phyloP scores from a whole-genome alignment of 2,329 filamentous ascomycete genomes.

The Pseudogymnoascus sp. region DNA sequence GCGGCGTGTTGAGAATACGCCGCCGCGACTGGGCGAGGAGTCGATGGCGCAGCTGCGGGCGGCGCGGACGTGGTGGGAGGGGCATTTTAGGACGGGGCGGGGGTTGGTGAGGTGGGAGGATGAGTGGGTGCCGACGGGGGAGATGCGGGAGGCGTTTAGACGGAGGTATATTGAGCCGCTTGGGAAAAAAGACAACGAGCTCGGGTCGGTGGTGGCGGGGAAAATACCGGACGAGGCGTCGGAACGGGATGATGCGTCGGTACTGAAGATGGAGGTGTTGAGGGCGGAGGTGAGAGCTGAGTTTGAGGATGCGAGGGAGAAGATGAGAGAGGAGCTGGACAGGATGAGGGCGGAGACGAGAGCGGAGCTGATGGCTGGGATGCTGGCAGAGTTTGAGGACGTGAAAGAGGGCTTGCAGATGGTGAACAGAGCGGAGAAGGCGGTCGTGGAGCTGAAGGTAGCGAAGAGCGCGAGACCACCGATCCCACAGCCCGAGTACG shows the following conservation, averaged over 20 bases:
- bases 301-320: constrained; percentile 43
- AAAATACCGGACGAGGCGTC: neutral
- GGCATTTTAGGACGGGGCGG: neutral
- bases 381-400: neutral
- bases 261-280: constrained; percentile 31
- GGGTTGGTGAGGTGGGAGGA: neutral
- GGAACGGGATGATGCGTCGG: neutral
- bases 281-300: constrained; percentile 61
- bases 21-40: neutral
- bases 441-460: neutral
- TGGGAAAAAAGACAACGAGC: neutral
- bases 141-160: neutral
- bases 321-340: neutral
- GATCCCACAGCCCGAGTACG: neutral
- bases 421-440: neutral
- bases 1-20: neutral
- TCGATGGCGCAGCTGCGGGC: neutral
- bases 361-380: neutral
- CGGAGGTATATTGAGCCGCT: neutral
- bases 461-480: neutral
- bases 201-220: neutral
- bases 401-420: neutral
- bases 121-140: neutral
- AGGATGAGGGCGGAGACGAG: neutral
- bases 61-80: neutral